Evolutionary conservation across 129 eudicot species (phyloP), one percentile per base, ranked within the genome.

Genomic region (Apium graveolens): DNA sequence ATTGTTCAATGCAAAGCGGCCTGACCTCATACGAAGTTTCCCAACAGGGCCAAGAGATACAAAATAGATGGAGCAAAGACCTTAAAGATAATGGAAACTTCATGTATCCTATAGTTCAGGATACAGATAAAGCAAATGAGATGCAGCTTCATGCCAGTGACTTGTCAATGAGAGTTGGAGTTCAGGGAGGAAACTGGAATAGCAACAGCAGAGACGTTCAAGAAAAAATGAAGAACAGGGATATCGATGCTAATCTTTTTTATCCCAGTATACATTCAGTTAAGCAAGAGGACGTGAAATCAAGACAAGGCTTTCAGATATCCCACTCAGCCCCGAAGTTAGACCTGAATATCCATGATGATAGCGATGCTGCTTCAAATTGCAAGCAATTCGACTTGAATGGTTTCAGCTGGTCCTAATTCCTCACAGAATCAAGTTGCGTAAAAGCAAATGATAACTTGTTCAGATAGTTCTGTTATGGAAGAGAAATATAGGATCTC

Each of bases 401-500:
- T 66, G 72, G 72, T 66, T 66, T 66, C 72, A 66, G 72, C 72
- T 66, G 72, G 72, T 66, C 38, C 72, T 66, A 16, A 66, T 31
- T 29, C 20, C 70, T 65, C 3, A 29, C n/a, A 66, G 72, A 21
- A 31, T 63, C 41, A 1, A 66, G 38, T 65, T 12, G 70, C 1
- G 21, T 65, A 29, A 29, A 26, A 65, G 8, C 70, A 65, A 65
- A 65, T 65, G 65, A 11, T 65, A 29, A 65, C 38, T 29, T 24
- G 57, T 49, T 49, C 57, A 49, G n/a, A 55, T 21, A 55, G 65
- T 55, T 26, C 29, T 55, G 29, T 55, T 21, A 55, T 55, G 65
- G 65, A 55, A 55, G 65, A 21, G 29, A 55, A 55, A 13, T 55
- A 55, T 24, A 24, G 29, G 65, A 49, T 49, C 57, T 5, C 57